phyloP scores from a whole-genome alignment of 129 eudicot genomes.

The Deinandra increscens region DNA sequence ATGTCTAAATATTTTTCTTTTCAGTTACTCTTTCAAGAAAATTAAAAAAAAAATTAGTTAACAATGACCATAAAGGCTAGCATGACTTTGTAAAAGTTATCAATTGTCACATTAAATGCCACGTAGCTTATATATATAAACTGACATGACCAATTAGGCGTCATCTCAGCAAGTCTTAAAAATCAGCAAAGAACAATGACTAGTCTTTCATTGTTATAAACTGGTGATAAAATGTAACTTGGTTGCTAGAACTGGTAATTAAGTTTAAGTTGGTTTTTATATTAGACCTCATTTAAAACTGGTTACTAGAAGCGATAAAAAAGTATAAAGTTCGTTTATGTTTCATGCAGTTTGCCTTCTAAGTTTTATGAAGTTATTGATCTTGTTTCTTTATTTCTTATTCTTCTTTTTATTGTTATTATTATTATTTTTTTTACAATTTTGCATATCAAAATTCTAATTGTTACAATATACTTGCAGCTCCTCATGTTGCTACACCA shows the following conservation, averaged over 20 bases:
- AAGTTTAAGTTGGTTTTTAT: not conserved
- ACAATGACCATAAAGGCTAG: not conserved
- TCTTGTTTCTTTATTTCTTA: not conserved
- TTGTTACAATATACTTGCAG: slow-evolving; percentile 38
- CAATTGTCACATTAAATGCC: not conserved
- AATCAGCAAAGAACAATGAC: not conserved
- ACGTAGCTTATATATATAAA: not conserved
- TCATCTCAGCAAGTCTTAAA: not conserved
- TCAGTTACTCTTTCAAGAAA: not conserved
- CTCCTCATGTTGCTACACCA: slow-evolving; percentile 57
- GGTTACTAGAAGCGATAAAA: not conserved
- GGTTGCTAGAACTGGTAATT: not conserved
- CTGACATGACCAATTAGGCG: not conserved
- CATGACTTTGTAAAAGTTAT: not conserved
- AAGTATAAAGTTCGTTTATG: not conserved
- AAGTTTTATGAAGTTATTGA: not conserved
- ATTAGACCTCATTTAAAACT: not conserved
- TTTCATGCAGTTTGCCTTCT: not conserved
- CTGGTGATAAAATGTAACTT: not conserved
- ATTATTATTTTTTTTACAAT: too few species aligned
- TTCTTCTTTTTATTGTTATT: too few species aligned
- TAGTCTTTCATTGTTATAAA: not conserved
- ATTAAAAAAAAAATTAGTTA: not conserved
- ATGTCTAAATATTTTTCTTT: not conserved
- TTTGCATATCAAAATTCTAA: slow-evolving; percentile 6